Base-by-base conservation (phyloP, 345 rosid species). In the Carallia pectinifolia region DNA sequence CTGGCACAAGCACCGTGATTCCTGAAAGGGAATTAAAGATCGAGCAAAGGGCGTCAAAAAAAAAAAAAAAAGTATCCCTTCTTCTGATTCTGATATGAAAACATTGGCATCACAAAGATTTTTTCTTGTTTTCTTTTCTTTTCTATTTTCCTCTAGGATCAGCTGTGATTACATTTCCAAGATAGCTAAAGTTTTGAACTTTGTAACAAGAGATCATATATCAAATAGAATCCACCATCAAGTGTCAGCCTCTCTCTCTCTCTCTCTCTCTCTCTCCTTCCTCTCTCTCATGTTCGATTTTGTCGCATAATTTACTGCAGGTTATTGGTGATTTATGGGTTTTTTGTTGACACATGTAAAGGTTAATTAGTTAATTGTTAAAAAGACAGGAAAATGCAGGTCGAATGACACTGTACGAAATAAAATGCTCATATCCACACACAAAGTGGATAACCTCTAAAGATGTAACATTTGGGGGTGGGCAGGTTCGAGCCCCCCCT, bases 1-100 rank as follows among this genome's bases (percentile, higher is more conserved):
- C 61, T 94, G 98, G 98, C 95, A 89, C 73, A 94, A 89, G 66
- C 96, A 94, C 78, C 91, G 97, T 7, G 98, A 94, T 83, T 77
- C 90, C 70, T 88, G 72, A 85, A 36, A 30, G n/a, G 56, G 34
- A 33, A 33, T 33, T 33, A 9, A 27, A 17, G 9, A 53, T 15
- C 54, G 36, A 60, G 53, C 40, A 39, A 37, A n/a, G 66, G 73
- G 29, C 38, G 61, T 12, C 4, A 17, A 23, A 23, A 23, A 23
- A 3, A 19, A 58, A 58, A 12, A 44, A 44, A 2, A 12, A 44
- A 2, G 50, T 44, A 44, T 13, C 52, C 48, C 19, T 58, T 64
- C 29, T 70, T 73, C 33, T 59, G 52, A 59, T 72, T 68, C 62
- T 53, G 71, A 47, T 66, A 60, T 66, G 67, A 64, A 58, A 54